Evolutionary conservation across 2,329 filamentous ascomycete species (phyloP).

Genomic region (Fusarium decemcellulare): DNA sequence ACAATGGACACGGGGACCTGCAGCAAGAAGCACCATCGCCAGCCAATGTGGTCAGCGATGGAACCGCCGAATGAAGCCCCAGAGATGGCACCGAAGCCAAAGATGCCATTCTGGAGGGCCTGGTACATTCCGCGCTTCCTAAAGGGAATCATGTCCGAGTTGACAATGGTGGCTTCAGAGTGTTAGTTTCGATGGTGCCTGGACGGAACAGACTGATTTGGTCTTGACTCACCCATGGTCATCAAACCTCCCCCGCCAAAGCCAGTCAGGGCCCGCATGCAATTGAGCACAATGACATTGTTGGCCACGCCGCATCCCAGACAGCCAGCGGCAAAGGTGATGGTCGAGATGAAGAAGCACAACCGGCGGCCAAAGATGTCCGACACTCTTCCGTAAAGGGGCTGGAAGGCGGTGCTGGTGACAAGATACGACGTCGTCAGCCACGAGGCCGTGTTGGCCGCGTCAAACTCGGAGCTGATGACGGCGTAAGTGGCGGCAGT

Average conservation of each 20-base stretch:
- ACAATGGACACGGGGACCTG: slow-evolving; percentile 72
- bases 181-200: background rate
- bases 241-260: slow-evolving; percentile 78
- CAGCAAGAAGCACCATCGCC: slow-evolving; percentile 76
- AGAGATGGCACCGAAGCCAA: slow-evolving; percentile 73
- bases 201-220: background rate
- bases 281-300: slow-evolving; percentile 72
- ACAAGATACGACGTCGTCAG: slow-evolving; percentile 80
- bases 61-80: slow-evolving; percentile 76
- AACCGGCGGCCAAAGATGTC: slow-evolving; percentile 77
- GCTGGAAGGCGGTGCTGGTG: slow-evolving; percentile 80
- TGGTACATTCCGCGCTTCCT: slow-evolving; percentile 70
- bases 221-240: slow-evolving; percentile 71
- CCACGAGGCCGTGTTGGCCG: slow-evolving; percentile 82
- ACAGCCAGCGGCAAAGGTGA: slow-evolving; percentile 74
- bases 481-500: slow-evolving; percentile 82
- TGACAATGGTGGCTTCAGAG: slow-evolving; percentile 65
- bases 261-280: slow-evolving; percentile 77
- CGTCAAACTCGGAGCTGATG: slow-evolving; percentile 81
- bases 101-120: slow-evolving; percentile 72
- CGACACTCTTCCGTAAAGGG: slow-evolving; percentile 78
- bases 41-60: slow-evolving; percentile 75
- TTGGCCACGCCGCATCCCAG: slow-evolving; percentile 74
- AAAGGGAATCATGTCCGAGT: slow-evolving; percentile 75
- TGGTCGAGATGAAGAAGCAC: slow-evolving; percentile 75